Evolutionary conservation across 306 rosid species (phyloP).

Genomic region (Phaseolus lunatus): DNA sequence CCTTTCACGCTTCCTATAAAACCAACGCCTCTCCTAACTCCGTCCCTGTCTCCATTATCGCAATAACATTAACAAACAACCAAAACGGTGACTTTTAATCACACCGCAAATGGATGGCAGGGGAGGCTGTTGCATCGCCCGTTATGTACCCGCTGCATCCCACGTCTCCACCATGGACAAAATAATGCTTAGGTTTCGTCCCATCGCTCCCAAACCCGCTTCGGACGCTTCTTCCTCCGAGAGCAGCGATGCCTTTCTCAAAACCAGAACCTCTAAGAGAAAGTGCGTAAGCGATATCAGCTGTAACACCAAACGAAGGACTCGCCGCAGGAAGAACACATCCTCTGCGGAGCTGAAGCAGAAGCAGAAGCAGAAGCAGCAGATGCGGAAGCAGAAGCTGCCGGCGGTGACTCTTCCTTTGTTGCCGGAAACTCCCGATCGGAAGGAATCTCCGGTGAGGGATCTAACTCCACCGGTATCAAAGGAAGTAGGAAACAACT

Average conservation of each 20-base stretch:
- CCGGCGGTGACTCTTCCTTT: slow-evolving; percentile 70
- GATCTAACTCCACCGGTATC: slow-evolving; percentile 16
- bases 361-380: not conserved
- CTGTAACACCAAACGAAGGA: slow-evolving; percentile 41
- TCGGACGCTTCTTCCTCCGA: slow-evolving; percentile 57
- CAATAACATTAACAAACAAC: not conserved
- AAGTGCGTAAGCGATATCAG: slow-evolving; percentile 51
- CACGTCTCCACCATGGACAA: slow-evolving; percentile 57
- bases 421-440: slow-evolving; percentile 79
- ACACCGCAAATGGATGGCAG: slow-evolving; percentile 60
- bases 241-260: slow-evolving; percentile 33
- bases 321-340: slow-evolving; percentile 45
- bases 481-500: not conserved
- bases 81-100: not conserved
- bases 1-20: slow-evolving; percentile 47
- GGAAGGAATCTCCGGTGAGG: slow-evolving; percentile 40
- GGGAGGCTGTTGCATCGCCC: slow-evolving; percentile 83
- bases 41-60: not conserved
- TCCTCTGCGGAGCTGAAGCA: slow-evolving; percentile 32
- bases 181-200: slow-evolving; percentile 86
- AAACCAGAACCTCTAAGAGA: slow-evolving; percentile 47
- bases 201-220: slow-evolving; percentile 86
- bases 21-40: not conserved
- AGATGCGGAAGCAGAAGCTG: not conserved
- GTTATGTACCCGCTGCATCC: slow-evolving; percentile 58